phyloP scores from a whole-genome alignment of 1,284 basidiomycete genomes.

The Porogramme epimiltina region DNA sequence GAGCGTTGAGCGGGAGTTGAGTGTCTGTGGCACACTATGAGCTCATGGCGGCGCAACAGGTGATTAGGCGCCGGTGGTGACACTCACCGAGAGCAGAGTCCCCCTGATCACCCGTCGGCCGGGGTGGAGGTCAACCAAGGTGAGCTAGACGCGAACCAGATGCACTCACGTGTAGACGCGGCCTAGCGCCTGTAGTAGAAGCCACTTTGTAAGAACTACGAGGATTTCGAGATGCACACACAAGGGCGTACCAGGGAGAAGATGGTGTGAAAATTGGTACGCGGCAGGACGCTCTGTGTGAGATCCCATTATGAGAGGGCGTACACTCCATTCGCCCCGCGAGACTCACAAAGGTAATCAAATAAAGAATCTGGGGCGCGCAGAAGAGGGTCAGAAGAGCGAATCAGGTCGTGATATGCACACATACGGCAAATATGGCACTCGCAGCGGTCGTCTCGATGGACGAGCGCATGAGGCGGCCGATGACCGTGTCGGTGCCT shows the following conservation, averaged over 20 bases:
- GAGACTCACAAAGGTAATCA: constrained; percentile 9
- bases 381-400: too few species aligned
- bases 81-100: constrained; percentile 11
- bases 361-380: constrained; percentile 8
- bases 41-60: too few species aligned
- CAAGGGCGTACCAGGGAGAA: constrained; percentile 13
- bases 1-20: constrained; percentile 16
- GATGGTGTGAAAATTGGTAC: constrained; percentile 9
- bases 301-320: not conserved
- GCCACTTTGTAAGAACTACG: not conserved
- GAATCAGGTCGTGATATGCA: too few species aligned
- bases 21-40: constrained; percentile 1
- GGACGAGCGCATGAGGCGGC: constrained; percentile 16
- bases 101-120: constrained; percentile 2
- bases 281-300: constrained; percentile 1
- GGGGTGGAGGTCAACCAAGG: too few species aligned
- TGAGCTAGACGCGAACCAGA: too few species aligned
- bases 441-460: constrained; percentile 15
- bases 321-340: not conserved
- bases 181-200: constrained; percentile 7
- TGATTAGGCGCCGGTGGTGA: too few species aligned
- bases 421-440: constrained; percentile 12
- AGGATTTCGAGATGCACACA: not conserved
- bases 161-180: constrained; percentile 17
- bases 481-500: constrained; percentile 18